Evolutionary conservation across 345 rosid genomes (phyloP), one percentile per base, ranked within the genome.

Genomic region (Punica granatum): DNA sequence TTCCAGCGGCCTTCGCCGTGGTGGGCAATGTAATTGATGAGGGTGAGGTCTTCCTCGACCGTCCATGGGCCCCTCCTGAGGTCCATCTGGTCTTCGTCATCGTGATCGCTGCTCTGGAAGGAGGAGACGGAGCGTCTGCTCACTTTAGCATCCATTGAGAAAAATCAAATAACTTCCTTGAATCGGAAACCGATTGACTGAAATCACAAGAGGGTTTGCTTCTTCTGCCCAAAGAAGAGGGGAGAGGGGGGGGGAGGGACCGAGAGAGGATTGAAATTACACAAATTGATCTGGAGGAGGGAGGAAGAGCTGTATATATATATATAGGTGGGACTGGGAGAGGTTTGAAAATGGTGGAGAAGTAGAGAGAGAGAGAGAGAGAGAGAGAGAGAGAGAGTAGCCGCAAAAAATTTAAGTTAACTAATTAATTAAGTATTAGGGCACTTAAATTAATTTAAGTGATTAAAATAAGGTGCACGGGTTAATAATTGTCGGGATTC

Each of bases 1-100:
- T 94, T 94, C 99, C 99, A 94, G 65, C 97, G 90, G 58, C 99
- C 99, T 70, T 91, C 97, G 21, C 97, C 97, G 10, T 94, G 88
- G 53, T 73, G 68, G 69, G 90, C 76, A 72, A 94, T 86, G 86
- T 88, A 89, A 84, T 91, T 82, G 37, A 89, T 75, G 77, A 94
- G 96, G 62, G 90, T 84, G 33, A 82, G 70, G 77, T 94, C 97
- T 79, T 94, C 99, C 73, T 94, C 96, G 39, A 83, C 84, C 0
- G 95, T 88, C 99, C 99, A 94, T 8, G 99, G 99, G 34, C 99
- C 99, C 75, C 96, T 81, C 68, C 88, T 81, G 2, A 91, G 78
- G 48, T 83, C 87, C 80, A 71, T 48, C 63, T 75, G 85, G 18
- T 85, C 89, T n/a, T n/a, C n/a, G 63, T 88, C 96, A 66, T 67